Percentiles rank a stretch among this genome's conserved stretches.
phyloP scores from a whole-genome alignment of 305 asterid genomes.

The Fraxinus baroniana region DNA sequence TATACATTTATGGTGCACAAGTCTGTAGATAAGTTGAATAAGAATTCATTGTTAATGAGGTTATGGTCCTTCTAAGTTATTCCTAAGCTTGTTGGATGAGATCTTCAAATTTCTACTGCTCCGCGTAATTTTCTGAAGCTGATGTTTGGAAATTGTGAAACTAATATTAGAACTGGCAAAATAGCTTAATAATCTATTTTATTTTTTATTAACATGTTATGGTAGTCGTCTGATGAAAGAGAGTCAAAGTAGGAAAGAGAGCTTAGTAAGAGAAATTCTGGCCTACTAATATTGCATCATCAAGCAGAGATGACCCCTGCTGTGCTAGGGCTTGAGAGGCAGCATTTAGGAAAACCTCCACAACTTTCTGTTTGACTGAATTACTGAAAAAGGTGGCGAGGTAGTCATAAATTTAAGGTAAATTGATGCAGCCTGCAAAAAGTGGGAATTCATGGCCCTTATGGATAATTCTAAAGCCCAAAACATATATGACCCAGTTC shows the following conservation, averaged over 20 bases:
- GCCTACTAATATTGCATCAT: neutral
- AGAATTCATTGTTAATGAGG: neutral
- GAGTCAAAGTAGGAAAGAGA: neutral
- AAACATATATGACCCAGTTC: neutral
- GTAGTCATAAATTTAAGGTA: neutral
- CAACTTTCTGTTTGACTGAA: too few relatives aligned
- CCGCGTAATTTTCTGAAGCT: neutral
- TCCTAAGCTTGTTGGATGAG: neutral
- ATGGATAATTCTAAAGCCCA: neutral
- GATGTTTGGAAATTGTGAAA: neutral
- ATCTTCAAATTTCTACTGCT: neutral
- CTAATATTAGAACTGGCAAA: neutral
- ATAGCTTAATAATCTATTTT: neutral
- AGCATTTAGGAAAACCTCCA: neutral
- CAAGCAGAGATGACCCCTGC: neutral
- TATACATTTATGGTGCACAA: neutral
- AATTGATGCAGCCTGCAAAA: neutral
- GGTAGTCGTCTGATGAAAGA: neutral
- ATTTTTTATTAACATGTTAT: neutral
- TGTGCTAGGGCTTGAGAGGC: neutral
- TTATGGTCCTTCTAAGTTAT: neutral
- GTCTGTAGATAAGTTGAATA: neutral
- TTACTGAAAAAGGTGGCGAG: neutral
- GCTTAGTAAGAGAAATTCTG: neutral
- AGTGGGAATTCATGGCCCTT: neutral